phyloP scores from a whole-genome alignment of 139 green algal species.

The Zygnema circumcarinatum region DNA sequence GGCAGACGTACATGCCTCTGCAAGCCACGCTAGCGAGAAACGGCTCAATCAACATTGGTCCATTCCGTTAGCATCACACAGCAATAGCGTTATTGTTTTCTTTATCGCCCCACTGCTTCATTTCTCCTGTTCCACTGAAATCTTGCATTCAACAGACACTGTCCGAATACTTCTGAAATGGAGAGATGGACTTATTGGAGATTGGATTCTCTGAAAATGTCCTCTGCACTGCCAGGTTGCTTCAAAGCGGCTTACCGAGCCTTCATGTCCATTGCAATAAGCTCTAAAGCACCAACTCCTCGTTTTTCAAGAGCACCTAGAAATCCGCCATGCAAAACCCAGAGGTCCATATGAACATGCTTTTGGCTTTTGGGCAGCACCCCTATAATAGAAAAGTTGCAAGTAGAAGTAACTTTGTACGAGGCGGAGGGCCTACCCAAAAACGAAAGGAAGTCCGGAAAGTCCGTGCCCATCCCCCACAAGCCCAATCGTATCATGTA shows the following conservation, averaged over 20 bases:
- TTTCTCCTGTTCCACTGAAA: no score
- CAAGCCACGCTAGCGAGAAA: background rate
- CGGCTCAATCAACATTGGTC: slow-evolving; percentile 10
- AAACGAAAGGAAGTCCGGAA: slow-evolving; percentile 47
- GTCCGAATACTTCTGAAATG: no score
- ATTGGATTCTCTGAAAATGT: no score
- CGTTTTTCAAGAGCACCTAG: slow-evolving; percentile 52
- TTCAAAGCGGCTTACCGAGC: slow-evolving; percentile 40
- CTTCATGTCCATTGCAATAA: slow-evolving; percentile 73
- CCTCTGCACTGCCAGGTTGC: no score
- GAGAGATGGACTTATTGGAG: no score
- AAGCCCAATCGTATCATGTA: slow-evolving; percentile 85
- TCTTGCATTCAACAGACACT: no score
- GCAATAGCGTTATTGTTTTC: no score
- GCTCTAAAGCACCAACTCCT: slow-evolving; percentile 64
- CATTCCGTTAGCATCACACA: no score
- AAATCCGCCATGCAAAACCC: background rate
- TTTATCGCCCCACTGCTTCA: no score
- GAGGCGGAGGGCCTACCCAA: slow-evolving; percentile 5
- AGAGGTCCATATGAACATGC: background rate
- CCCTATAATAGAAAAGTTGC: no score
- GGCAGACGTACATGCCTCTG: slow-evolving; percentile 80
- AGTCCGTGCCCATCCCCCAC: slow-evolving; percentile 50
- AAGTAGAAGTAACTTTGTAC: no score
- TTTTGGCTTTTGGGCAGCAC: background rate